phyloP scores from a whole-genome alignment of 257 asterid species.

The Przewalskia tangutica region DNA sequence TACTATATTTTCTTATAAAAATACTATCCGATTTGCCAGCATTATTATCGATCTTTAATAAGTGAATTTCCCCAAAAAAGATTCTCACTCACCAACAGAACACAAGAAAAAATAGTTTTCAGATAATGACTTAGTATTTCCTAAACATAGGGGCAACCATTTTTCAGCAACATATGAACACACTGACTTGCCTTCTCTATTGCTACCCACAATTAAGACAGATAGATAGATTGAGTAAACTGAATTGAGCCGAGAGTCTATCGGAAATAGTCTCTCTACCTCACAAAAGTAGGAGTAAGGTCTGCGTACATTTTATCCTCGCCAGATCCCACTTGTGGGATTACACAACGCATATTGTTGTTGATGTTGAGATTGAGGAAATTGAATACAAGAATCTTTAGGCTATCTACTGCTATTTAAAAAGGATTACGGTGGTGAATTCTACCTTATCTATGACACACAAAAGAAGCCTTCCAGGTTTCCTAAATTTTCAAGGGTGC shows the following conservation, averaged over 20 bases:
- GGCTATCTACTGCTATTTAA: background rate
- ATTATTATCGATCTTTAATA: background rate
- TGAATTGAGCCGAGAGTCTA: no score
- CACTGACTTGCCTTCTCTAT: background rate
- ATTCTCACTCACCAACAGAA: no score
- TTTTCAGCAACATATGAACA: background rate
- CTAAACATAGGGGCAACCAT: background rate
- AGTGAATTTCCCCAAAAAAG: no score
- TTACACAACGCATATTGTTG: no score
- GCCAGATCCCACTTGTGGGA: no score
- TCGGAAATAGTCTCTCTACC: no score
- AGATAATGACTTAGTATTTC: no score
- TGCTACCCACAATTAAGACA: background rate
- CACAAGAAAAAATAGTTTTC: no score
- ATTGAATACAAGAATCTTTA: background rate
- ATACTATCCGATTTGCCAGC: background rate
- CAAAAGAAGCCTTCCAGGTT: background rate
- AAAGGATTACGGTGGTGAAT: background rate
- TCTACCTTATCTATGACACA: background rate
- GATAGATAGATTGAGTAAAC: background rate
- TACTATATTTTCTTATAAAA: background rate
- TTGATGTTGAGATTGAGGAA: background rate
- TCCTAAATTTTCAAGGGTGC: background rate
- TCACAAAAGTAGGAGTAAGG: no score
- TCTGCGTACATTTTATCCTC: no score